Conservation (phyloP, 352 stramenopile species). For the Pythium monospermum region DNA sequence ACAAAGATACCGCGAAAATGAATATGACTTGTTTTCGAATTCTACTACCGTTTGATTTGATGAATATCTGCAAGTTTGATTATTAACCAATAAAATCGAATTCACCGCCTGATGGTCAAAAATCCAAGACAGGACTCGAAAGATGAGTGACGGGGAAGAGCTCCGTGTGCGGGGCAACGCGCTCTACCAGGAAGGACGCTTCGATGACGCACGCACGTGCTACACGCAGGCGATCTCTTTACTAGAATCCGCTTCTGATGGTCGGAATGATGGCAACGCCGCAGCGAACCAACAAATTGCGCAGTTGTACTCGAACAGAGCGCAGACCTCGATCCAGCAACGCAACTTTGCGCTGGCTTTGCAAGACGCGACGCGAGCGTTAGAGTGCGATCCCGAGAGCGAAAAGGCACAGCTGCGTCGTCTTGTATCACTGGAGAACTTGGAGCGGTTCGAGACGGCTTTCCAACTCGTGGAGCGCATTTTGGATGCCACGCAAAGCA, state of each 20-base stretch:
- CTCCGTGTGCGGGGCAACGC: slow-evolving; percentile 47
- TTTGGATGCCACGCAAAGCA: slow-evolving; percentile 22
- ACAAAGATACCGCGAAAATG: too few relatives aligned
- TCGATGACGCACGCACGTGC: slow-evolving; percentile 42
- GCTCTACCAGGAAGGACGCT: slow-evolving; percentile 46
- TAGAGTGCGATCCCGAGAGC: slow-evolving; percentile 48
- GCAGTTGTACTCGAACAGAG: slow-evolving; percentile 58
- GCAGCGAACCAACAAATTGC: slow-evolving; percentile 7
- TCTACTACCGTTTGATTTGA: background rate
- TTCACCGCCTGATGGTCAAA: too few relatives aligned
- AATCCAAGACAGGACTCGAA: too few relatives aligned
- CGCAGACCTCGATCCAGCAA: slow-evolving; percentile 67
- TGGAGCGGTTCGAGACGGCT: slow-evolving; percentile 72
- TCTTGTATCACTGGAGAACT: slow-evolving; percentile 63
- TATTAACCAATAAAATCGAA: slow-evolving; percentile 5
- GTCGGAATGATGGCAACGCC: slow-evolving; percentile 17
- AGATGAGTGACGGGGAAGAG: slow-evolving; percentile 21
- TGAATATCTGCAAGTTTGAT: too few relatives aligned
- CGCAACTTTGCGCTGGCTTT: slow-evolving; percentile 61
- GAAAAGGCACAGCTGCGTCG: slow-evolving; percentile 63
- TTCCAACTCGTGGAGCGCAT: slow-evolving; percentile 39
- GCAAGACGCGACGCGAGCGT: slow-evolving; percentile 44
- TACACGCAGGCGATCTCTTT: slow-evolving; percentile 54
- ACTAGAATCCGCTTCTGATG: too few relatives aligned
- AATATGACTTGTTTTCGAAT: too few relatives aligned